Percentiles rank a stretch among this genome's conserved stretches.
Evolutionary conservation across 2,329 filamentous ascomycete species (phyloP).

Genomic region (Claviceps sp.): DNA sequence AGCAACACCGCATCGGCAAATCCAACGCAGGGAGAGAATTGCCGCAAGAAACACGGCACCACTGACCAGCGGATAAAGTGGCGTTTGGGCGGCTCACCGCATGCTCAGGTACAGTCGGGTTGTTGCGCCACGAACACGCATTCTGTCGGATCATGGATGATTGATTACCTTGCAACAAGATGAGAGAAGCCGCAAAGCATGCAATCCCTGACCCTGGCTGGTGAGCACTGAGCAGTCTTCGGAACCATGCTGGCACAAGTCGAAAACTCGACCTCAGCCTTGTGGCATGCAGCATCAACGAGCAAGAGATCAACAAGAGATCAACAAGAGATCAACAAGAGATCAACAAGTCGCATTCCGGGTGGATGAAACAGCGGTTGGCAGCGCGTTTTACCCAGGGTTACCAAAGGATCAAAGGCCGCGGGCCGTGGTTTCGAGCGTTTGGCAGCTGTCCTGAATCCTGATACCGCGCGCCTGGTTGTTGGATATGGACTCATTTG

Average conservation of each 20-base stretch:
- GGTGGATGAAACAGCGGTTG: too few species aligned
- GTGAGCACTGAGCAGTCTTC: neutral
- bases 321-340: too few species aligned
- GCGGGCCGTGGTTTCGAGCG: too few species aligned
- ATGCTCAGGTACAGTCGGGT: neutral
- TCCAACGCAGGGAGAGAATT: neutral
- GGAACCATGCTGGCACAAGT: neutral
- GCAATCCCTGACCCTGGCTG: neutral
- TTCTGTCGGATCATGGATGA: neutral
- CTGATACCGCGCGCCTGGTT: too few species aligned
- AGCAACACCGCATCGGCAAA: neutral
- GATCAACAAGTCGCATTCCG: too few species aligned
- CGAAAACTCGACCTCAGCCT: too few species aligned
- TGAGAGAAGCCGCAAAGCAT: neutral
- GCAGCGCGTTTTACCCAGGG: too few species aligned
- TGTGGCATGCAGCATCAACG: too few species aligned
- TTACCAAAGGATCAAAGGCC: too few species aligned
- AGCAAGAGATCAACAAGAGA: too few species aligned
- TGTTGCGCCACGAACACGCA: neutral
- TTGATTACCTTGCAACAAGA: neutral
- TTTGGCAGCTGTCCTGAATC: too few species aligned
- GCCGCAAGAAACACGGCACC: neutral
- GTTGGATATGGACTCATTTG: too few species aligned
- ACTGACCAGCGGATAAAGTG: neutral
- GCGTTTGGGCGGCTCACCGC: neutral